These are phyloP conservation scores for Chloranthus sessilifolius DNA, from an alignment of 164 flowering plant species.

Conservation along the genomic window DNA sequence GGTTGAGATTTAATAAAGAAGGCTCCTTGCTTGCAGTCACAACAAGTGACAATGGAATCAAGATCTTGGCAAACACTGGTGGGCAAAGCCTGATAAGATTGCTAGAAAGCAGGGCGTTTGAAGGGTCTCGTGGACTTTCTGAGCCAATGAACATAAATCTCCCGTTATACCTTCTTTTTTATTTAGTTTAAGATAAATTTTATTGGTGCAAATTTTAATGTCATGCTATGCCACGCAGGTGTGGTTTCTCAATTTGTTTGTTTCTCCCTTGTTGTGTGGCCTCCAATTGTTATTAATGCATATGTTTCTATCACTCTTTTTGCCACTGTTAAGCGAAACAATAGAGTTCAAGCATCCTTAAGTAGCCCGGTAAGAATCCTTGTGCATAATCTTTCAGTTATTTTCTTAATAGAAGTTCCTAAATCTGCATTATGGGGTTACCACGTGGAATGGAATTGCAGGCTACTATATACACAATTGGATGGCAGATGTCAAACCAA, in stretches of 20 bases:
- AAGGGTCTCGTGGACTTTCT: constrained; percentile 15
- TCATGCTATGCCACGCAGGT: neutral
- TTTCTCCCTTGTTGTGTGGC: neutral
- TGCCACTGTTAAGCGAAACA: constrained; percentile 13
- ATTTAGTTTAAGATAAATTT: too few species aligned
- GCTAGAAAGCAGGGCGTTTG: constrained; percentile 18
- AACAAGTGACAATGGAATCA: constrained; percentile 29
- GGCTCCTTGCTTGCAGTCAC: constrained; percentile 30
- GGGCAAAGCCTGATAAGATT: constrained; percentile 22
- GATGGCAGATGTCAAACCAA: constrained; percentile 18
- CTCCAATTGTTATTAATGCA: constrained; percentile 4
- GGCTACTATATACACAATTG: constrained; percentile 13
- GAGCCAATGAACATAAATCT: constrained; percentile 17
- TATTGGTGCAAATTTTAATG: neutral
- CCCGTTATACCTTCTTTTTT: neutral
- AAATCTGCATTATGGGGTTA: neutral
- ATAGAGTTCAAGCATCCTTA: constrained; percentile 9
- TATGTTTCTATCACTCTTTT: constrained; percentile 15
- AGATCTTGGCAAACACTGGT: constrained; percentile 30
- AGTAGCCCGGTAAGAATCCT: neutral
- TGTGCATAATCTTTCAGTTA: too few species aligned
- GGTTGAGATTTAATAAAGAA: constrained; percentile 31
- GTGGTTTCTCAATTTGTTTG: neutral
- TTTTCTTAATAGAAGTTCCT: neutral
- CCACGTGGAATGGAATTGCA: constrained; percentile 7